Evolutionary conservation across 1,139 yeast species (phyloP).

Genomic region (Kurtzmaniella quercitrusa): DNA sequence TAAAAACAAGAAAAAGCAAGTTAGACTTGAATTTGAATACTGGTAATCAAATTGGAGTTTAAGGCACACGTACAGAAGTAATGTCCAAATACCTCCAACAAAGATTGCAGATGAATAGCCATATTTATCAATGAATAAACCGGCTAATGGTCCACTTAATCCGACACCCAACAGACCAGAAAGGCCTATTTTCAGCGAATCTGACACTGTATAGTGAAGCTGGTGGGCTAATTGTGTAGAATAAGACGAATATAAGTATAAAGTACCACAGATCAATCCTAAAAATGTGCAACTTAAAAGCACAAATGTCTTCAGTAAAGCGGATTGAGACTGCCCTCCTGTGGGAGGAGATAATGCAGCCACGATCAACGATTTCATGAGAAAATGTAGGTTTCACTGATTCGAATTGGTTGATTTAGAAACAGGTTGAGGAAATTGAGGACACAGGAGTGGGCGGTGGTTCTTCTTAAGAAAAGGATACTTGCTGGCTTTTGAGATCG

Average conservation of each 20-base stretch:
- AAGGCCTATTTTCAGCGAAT: conserved; percentile 53
- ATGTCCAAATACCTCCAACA: conserved; percentile 41
- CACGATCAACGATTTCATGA: background rate
- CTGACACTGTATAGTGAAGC: conserved; percentile 49
- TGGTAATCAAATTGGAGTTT: conserved; percentile 39
- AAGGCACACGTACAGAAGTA: conserved; percentile 44
- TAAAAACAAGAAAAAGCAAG: conserved; percentile 35
- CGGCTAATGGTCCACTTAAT: conserved; percentile 54
- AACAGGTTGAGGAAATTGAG: no score
- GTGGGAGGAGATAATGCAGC: background rate
- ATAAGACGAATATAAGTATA: conserved; percentile 57
- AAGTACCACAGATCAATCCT: conserved; percentile 58
- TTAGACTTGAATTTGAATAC: conserved; percentile 26
- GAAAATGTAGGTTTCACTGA: no score
- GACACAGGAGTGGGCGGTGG: no score
- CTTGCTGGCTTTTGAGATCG: no score
- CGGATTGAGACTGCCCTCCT: conserved; percentile 3
- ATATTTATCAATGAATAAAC: conserved; percentile 50
- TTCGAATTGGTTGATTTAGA: no score
- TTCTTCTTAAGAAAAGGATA: no score
- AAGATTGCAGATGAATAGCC: conserved; percentile 46
- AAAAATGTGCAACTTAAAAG: conserved; percentile 45
- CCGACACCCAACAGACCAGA: conserved; percentile 60
- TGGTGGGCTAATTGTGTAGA: conserved; percentile 60
- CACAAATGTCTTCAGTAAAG: conserved; percentile 25